These are phyloP conservation scores for Xylaria castorea DNA, from an alignment of 495 filamentous ascomycete genomes.

Conservation along the genomic window DNA sequence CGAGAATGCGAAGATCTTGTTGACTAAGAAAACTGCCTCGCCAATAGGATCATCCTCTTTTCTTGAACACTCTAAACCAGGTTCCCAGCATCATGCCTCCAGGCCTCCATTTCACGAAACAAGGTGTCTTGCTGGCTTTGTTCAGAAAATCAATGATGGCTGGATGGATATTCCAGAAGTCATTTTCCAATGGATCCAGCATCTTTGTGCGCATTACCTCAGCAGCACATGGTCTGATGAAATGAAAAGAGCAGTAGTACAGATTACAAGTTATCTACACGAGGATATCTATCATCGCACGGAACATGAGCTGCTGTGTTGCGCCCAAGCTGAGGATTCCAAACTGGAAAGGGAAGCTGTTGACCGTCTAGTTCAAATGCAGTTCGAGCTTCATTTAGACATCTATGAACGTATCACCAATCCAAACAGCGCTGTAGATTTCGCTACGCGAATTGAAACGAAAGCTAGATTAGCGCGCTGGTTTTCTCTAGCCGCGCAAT, in stretches of 20 bases:
- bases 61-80: constrained; percentile 76
- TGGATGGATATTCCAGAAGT: constrained; percentile 69
- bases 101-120: constrained; percentile 62
- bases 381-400: constrained; percentile 91
- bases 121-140: constrained; percentile 63
- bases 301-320: constrained; percentile 49
- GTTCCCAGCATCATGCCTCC: constrained; percentile 57
- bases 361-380: constrained; percentile 71
- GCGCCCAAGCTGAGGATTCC: constrained; percentile 34
- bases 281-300: constrained; percentile 68
- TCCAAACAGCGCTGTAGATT: constrained; percentile 71
- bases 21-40: constrained; percentile 51
- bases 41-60: constrained; percentile 69
- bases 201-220: constrained; percentile 67
- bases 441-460: constrained; percentile 63
- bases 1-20: constrained; percentile 48
- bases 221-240: constrained; percentile 71
- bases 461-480: constrained; percentile 77
- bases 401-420: constrained; percentile 79
- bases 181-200: constrained; percentile 68
- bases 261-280: constrained; percentile 71
- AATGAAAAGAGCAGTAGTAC: constrained; percentile 73
- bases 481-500: constrained; percentile 71
- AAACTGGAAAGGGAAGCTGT: constrained; percentile 32
- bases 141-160: constrained; percentile 56